Percentiles rank a stretch among this genome's conserved stretches.
These are phyloP conservation scores for Sherardia arvensis DNA, from an alignment of 257 asterid genomes.

Conservation along the genomic window DNA sequence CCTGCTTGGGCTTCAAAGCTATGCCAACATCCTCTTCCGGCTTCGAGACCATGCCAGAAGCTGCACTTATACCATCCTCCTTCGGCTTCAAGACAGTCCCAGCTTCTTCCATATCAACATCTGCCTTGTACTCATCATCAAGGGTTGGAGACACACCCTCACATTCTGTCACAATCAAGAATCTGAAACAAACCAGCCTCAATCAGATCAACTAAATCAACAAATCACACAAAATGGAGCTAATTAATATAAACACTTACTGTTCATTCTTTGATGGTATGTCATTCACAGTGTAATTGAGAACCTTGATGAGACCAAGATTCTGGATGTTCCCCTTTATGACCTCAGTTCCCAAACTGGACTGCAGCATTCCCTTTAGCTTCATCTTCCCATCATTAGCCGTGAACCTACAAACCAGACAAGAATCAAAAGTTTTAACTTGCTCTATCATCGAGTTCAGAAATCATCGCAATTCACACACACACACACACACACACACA, in stretches of 20 bases:
- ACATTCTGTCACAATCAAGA: conserved; percentile 57
- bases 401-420: conserved; percentile 39
- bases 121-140: conserved; percentile 50
- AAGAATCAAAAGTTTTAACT: neutral
- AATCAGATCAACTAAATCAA: neutral
- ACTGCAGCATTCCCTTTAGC: conserved; percentile 51
- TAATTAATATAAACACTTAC: conserved; percentile 19
- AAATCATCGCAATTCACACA: neutral
- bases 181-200: conserved; percentile 29
- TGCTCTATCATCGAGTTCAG: neutral
- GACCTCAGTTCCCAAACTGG: conserved; percentile 57
- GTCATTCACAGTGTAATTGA: conserved; percentile 68
- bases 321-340: conserved; percentile 66
- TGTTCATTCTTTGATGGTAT: conserved; percentile 65
- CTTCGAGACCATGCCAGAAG: conserved; percentile 20
- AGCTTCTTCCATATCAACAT: conserved; percentile 24
- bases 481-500: too few relatives aligned
- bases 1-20: conserved; percentile 60
- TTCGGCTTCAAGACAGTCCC: conserved; percentile 23
- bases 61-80: conserved; percentile 25
- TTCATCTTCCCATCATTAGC: conserved; percentile 82
- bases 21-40: conserved; percentile 31
- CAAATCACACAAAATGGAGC: neutral
- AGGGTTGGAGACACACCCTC: conserved; percentile 67
- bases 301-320: conserved; percentile 60